phyloP scores from a whole-genome alignment of 176 grass and related monocot species.

The Ensete ventricosum region DNA sequence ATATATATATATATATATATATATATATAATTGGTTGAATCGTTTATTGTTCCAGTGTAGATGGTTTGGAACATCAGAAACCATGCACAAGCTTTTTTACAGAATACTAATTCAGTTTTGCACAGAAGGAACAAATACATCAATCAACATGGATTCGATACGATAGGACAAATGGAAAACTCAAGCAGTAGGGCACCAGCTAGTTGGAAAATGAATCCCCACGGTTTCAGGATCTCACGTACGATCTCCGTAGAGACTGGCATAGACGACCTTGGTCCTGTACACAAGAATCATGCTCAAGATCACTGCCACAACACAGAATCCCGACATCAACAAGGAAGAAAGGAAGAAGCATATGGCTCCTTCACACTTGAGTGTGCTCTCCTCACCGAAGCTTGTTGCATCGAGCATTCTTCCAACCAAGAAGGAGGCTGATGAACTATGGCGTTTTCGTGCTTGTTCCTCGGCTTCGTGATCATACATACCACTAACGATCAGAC shows the following conservation, averaged over 20 bases:
- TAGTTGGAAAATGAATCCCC: too few relatives aligned
- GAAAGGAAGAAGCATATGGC: constrained; percentile 10
- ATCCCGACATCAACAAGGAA: constrained; percentile 2
- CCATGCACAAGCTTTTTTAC: too few relatives aligned
- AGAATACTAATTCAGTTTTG: too few relatives aligned
- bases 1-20: too few relatives aligned
- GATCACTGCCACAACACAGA: not conserved
- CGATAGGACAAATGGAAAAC: too few relatives aligned
- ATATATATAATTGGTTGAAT: too few relatives aligned
- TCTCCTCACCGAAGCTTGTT: not conserved
- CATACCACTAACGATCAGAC: not conserved
- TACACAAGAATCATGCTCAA: constrained; percentile 10
- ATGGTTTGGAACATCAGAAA: too few relatives aligned
- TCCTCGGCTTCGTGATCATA: constrained; percentile 4
- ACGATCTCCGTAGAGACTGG: not conserved
- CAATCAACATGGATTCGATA: too few relatives aligned
- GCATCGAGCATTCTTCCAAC: not conserved
- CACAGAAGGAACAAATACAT: too few relatives aligned
- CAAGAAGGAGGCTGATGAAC: not conserved
- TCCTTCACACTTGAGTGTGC: constrained; percentile 1
- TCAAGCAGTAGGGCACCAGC: too few relatives aligned
- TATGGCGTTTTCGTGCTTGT: not conserved
- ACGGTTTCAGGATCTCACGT: too few relatives aligned
- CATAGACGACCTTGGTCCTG: constrained; percentile 6
- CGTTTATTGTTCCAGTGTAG: too few relatives aligned